A percentile compares a stretch with the other conserved stretches of the same genome.
These are phyloP conservation scores for Colletotrichum chrysophilum DNA, from an alignment of 2,329 filamentous ascomycete genomes.

Conservation along the genomic window DNA sequence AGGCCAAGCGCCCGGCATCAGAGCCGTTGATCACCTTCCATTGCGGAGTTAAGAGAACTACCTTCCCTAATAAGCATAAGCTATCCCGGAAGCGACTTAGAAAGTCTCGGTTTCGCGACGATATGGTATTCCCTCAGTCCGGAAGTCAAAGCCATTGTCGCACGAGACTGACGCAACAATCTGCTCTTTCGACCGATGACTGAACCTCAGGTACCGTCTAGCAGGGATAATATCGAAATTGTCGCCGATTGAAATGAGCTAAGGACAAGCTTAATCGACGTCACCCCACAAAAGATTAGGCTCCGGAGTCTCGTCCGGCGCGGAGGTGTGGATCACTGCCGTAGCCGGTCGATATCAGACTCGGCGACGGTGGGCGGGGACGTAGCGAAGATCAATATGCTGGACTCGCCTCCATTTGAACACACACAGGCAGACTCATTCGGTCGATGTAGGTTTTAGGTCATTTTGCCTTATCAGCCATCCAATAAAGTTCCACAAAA, in stretches of 20 bases:
- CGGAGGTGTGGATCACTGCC: neutral
- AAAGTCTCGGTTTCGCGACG: neutral
- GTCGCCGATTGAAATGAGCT: neutral
- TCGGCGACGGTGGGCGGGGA: neutral
- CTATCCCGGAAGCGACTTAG: neutral
- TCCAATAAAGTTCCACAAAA: neutral
- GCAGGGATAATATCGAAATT: neutral
- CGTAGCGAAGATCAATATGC: neutral
- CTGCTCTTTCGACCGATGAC: neutral
- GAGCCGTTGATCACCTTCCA: neutral
- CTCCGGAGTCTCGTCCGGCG: neutral
- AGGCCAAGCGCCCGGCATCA: neutral
- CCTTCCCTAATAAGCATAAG: neutral
- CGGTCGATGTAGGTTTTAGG: neutral
- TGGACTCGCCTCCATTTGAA: neutral
- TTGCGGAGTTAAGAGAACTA: neutral
- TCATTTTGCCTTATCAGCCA: neutral
- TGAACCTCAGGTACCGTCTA: neutral
- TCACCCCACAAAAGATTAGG: neutral
- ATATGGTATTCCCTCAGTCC: neutral
- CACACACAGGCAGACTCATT: neutral
- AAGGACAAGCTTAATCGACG: neutral
- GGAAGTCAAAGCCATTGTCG: neutral
- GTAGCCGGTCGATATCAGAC: neutral
- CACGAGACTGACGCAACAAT: neutral